Evolutionary conservation across 1,139 yeast genomes (phyloP), one percentile per base, ranked within the genome.

Genomic region (Scheffersomyces parashehatae): DNA sequence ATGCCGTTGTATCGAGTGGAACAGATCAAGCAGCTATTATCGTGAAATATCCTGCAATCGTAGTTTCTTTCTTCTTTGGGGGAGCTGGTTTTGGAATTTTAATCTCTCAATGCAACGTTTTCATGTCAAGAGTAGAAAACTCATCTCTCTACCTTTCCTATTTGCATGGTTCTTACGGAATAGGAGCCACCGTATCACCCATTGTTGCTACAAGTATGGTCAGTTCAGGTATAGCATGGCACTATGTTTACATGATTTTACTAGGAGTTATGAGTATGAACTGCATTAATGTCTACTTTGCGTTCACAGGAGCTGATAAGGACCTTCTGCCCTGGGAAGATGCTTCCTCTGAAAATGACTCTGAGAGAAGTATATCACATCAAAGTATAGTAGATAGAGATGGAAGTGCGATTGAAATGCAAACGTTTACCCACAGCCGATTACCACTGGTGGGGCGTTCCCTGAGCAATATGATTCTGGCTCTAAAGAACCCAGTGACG

Each of bases 151-250:
- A 73, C 40, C 59, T 82, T 41, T 82, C 85, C 0, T 59, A 67
- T 28, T 68, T 71, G 49, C 87, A 82, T 59, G 85, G 83, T 0
- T 58, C 65, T 12, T 82, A 82, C 55, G 87, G 88, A 2, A 43
- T 76, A 1, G 88, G 87, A 4, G 86, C 85, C 1, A 74, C 80
- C 5, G 45, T 79, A 2, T 68, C 82, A 4, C 88, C 88, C 1
- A 56, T 82, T 26, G 59, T 79, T 8, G 81, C 79, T 5, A 81
- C 85, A 0, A 64, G 75, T 9, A 68, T 81, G 66, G 66, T 74
- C 3, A 63, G 69, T 31, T 48, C 56, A 2, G 82, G 80, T 3
- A 54, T 72, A 6, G 51, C 48, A 38, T 82, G 88, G 88, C 67
- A 77, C 55, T 68, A 57, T 42, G 77, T 71, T 56, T 82, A 80